Percentiles rank a stretch among this genome's conserved stretches.
Conservation (phyloP, 2,329 filamentous ascomycete species). For the Pseudogymnoascus sp. region DNA sequence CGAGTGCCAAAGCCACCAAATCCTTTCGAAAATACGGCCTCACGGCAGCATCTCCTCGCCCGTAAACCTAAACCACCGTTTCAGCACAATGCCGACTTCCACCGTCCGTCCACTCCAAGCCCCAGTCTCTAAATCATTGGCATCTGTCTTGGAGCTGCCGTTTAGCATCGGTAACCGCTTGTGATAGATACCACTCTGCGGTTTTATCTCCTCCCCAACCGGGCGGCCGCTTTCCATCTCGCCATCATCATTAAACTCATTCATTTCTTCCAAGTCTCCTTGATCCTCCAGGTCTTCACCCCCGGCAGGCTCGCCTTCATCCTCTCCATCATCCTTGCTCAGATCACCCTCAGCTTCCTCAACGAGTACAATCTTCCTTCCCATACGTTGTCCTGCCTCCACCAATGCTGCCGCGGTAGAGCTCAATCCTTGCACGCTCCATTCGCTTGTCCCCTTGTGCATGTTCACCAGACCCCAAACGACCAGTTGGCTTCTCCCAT, state of each 20-base stretch:
- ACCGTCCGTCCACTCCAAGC: slow-evolving; percentile 53
- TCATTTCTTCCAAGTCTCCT: slow-evolving; percentile 15
- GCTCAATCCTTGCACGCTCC: slow-evolving; percentile 66
- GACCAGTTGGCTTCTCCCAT: slow-evolving; percentile 43
- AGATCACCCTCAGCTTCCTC: slow-evolving; percentile 32
- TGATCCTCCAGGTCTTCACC: slow-evolving; percentile 31
- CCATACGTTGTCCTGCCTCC: slow-evolving; percentile 47
- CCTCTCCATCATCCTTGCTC: slow-evolving; percentile 17
- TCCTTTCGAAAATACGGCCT: not conserved
- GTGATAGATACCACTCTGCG: slow-evolving; percentile 32
- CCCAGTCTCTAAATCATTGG: slow-evolving; percentile 39
- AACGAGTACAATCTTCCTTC: slow-evolving; percentile 39
- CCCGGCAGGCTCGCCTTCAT: slow-evolving; percentile 31
- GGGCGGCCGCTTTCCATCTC: slow-evolving; percentile 26
- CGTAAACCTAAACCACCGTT: slow-evolving; percentile 57
- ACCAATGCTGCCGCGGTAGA: slow-evolving; percentile 55
- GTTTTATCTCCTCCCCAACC: slow-evolving; percentile 23
- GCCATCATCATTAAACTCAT: slow-evolving; percentile 23
- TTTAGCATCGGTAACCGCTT: slow-evolving; percentile 57
- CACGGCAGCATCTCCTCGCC: not conserved
- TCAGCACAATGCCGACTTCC: slow-evolving; percentile 48
- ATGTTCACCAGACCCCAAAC: slow-evolving; percentile 59
- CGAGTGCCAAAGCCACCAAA: not conserved
- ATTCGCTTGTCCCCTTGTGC: slow-evolving; percentile 63
- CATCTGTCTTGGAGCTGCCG: slow-evolving; percentile 41